These are phyloP conservation scores for Pseudogymnoascus sp. DNA, from an alignment of 2,329 filamentous ascomycete genomes.

Conservation along the genomic window DNA sequence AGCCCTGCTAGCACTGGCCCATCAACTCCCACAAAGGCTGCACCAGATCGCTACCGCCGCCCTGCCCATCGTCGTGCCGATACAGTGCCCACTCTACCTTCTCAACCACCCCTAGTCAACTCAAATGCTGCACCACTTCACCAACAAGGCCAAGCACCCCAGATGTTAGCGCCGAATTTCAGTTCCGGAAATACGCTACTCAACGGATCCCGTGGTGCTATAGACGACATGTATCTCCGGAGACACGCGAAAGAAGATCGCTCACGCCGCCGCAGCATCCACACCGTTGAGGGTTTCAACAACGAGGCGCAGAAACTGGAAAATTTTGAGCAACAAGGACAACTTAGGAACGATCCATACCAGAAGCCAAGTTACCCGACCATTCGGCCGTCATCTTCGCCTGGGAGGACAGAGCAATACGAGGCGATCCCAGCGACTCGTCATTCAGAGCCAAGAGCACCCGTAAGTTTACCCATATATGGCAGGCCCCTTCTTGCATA, in stretches of 20 bases:
- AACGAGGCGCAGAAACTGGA: background rate
- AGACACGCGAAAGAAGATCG: slow-evolving; percentile 55
- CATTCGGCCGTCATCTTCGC: slow-evolving; percentile 18
- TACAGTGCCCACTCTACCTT: slow-evolving; percentile 25
- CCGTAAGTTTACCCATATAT: slow-evolving; percentile 44
- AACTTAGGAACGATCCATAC: slow-evolving; percentile 25
- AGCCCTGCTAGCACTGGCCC: slow-evolving; percentile 39
- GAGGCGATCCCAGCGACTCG: background rate
- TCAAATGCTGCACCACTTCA: slow-evolving; percentile 15
- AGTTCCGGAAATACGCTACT: slow-evolving; percentile 15
- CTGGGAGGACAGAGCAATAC: slow-evolving; percentile 8
- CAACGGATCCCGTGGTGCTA: slow-evolving; percentile 14
- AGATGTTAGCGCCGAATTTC: slow-evolving; percentile 13
- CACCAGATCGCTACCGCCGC: slow-evolving; percentile 78
- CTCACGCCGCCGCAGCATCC: slow-evolving; percentile 75
- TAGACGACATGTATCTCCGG: slow-evolving; percentile 41
- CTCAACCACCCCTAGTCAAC: slow-evolving; percentile 7
- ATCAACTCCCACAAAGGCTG: slow-evolving; percentile 50
- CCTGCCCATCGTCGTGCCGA: slow-evolving; percentile 43
- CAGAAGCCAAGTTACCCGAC: slow-evolving; percentile 27
- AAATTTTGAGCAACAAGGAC: background rate
- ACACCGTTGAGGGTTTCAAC: slow-evolving; percentile 44
- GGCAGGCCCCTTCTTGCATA: slow-evolving; percentile 5
- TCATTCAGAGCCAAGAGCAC: slow-evolving; percentile 30
- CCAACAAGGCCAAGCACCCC: slow-evolving; percentile 20